Percentiles rank a stretch among this genome's conserved stretches.
These are phyloP conservation scores for Colletotrichum navitas DNA, from an alignment of 2,329 filamentous ascomycete species.

Conservation along the genomic window DNA sequence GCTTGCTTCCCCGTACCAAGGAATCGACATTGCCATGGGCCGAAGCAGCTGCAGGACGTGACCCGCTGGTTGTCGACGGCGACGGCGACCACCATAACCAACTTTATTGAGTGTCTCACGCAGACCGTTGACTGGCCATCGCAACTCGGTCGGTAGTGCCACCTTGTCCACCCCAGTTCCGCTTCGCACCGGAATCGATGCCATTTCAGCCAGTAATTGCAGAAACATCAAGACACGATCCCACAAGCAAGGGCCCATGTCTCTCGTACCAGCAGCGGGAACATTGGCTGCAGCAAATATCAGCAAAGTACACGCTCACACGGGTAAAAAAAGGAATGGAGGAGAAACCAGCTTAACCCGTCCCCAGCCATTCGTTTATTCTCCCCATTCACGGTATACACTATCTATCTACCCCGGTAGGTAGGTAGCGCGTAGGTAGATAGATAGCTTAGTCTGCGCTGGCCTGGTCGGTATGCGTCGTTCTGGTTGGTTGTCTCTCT, in stretches of 20 bases:
- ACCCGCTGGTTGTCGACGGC: conserved; percentile 8
- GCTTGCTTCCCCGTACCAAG: conserved; percentile 15
- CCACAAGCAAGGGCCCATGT: conserved; percentile 38
- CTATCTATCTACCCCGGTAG: too few species aligned
- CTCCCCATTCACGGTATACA: neutral
- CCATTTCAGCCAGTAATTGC: conserved; percentile 35
- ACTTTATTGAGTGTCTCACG: conserved; percentile 32
- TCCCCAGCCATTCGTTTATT: conserved; percentile 28
- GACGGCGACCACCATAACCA: neutral
- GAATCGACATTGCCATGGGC: conserved; percentile 6
- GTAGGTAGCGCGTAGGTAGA: too few species aligned
- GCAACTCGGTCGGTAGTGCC: conserved; percentile 23
- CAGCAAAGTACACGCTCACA: neutral
- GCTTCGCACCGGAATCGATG: conserved; percentile 27
- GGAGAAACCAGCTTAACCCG: neutral
- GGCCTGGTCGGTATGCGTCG: neutral
- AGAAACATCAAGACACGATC: conserved; percentile 33
- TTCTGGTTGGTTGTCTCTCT: conserved; percentile 2
- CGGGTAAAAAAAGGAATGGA: neutral
- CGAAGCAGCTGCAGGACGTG: conserved; percentile 14
- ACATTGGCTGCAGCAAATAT: conserved; percentile 15
- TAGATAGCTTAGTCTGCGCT: neutral
- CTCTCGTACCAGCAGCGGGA: conserved; percentile 25
- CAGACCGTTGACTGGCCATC: conserved; percentile 36
- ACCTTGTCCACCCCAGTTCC: conserved; percentile 18